Conservation (phyloP, 352 stramenopile genomes). For the Phytophthora cryptogea region DNA sequence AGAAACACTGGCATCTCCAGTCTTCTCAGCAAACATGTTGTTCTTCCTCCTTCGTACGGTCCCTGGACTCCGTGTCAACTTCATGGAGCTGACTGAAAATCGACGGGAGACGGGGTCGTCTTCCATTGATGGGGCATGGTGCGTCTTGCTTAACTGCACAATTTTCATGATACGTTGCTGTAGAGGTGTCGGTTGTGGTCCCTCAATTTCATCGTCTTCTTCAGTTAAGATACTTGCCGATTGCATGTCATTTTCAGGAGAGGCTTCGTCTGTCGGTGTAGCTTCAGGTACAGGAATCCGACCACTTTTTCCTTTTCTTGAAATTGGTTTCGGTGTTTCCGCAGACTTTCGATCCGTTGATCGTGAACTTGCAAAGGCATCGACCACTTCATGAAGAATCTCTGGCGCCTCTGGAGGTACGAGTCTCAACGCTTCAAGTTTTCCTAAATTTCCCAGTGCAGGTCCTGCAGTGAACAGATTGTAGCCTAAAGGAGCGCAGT, state of each 20-base stretch:
- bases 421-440: slow-evolving; percentile 26
- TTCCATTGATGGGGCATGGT: slow-evolving; percentile 10
- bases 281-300: slow-evolving; percentile 12
- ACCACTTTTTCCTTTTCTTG: slow-evolving; percentile 15
- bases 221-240: too few species aligned
- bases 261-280: not conserved
- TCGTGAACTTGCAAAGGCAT: slow-evolving; percentile 7
- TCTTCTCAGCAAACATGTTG: slow-evolving; percentile 33
- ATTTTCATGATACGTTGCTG: slow-evolving; percentile 29
- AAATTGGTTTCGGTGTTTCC: not conserved
- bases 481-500: slow-evolving; percentile 29
- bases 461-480: slow-evolving; percentile 11
- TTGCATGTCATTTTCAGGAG: not conserved
- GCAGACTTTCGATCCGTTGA: slow-evolving; percentile 4
- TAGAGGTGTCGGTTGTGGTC: slow-evolving; percentile 4
- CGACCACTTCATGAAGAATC: slow-evolving; percentile 5
- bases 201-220: not conserved
- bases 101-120: slow-evolving; percentile 40
- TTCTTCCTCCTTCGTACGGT: slow-evolving; percentile 25
- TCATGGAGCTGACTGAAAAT: slow-evolving; percentile 50
- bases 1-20: slow-evolving; percentile 22
- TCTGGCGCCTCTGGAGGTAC: slow-evolving; percentile 26
- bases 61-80: slow-evolving; percentile 20
- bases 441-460: slow-evolving; percentile 8
- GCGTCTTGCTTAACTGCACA: slow-evolving; percentile 21